These are phyloP conservation scores for Melampsora americana DNA, from an alignment of 1,284 basidiomycete species.

Conservation along the genomic window DNA sequence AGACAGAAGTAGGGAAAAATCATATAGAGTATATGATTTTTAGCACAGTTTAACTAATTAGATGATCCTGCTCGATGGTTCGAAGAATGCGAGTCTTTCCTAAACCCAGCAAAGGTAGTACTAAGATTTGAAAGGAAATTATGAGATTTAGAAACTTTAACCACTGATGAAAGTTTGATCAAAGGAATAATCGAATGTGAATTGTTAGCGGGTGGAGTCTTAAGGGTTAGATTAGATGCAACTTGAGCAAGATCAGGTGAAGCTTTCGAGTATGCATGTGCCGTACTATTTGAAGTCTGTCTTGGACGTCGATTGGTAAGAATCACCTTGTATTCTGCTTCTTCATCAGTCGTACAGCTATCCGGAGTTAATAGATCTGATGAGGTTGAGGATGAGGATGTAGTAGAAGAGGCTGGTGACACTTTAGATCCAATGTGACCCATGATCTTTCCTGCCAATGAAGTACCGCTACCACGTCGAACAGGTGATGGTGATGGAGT, in stretches of 20 bases:
- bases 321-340: constrained; percentile 14
- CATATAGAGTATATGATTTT: too few relatives aligned
- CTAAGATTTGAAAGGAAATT: not conserved
- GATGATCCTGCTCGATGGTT: too few relatives aligned
- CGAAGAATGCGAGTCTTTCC: too few relatives aligned
- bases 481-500: constrained; percentile 34
- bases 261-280: not conserved
- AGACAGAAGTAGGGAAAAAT: too few relatives aligned
- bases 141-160: not conserved
- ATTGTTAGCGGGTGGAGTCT: not conserved
- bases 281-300: not conserved
- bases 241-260: not conserved
- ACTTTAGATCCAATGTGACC: constrained; percentile 13
- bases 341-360: constrained; percentile 28
- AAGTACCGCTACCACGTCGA: constrained; percentile 9
- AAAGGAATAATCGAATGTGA: not conserved
- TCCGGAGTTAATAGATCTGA: constrained; percentile 21
- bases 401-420: constrained; percentile 35
- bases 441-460: constrained; percentile 20
- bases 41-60: too few relatives aligned
- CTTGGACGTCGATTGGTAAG: constrained; percentile 10
- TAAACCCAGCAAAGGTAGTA: too few relatives aligned
- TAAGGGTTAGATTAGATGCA: not conserved
- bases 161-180: not conserved
- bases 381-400: not conserved